These are phyloP conservation scores for Flagelloscypha sp. DNA, from an alignment of 768 basidiomycete genomes.

Conservation along the genomic window DNA sequence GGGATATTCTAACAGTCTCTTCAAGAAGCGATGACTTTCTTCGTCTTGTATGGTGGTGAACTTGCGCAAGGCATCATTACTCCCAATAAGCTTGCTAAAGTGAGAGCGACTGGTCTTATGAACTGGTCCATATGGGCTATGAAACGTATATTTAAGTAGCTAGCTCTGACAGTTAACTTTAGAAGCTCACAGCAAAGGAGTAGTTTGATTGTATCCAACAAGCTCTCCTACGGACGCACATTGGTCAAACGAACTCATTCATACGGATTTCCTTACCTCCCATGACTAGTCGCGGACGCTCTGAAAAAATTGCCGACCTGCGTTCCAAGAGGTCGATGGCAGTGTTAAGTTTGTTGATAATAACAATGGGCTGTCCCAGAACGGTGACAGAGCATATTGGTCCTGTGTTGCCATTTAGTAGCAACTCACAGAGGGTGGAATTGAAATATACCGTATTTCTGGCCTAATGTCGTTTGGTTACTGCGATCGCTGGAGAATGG, in stretches of 20 bases:
- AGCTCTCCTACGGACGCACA: too few relatives aligned
- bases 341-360: conserved; percentile 34
- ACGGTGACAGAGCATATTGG: conserved; percentile 29
- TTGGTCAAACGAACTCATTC: too few relatives aligned
- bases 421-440: too few relatives aligned
- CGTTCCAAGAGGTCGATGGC: conserved; percentile 41
- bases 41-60: conserved; percentile 15
- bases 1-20: conserved; percentile 2
- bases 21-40: conserved; percentile 6
- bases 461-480: too few relatives aligned
- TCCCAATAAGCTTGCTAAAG: conserved; percentile 34
- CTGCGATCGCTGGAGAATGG: too few relatives aligned
- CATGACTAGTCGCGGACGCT: conserved; percentile 41
- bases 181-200: too few relatives aligned
- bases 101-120: conserved; percentile 38
- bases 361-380: conserved; percentile 38
- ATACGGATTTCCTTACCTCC: too few relatives aligned
- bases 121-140: conserved; percentile 28
- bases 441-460: conserved; percentile 36
- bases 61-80: conserved; percentile 18
- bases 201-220: conserved; percentile 37
- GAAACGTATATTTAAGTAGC: too few relatives aligned
- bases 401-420: conserved; percentile 25
- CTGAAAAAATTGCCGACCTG: conserved; percentile 38
- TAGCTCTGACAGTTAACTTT: too few relatives aligned